Percentiles rank a stretch among this genome's conserved stretches.
These are phyloP conservation scores for Xylogone sp. DNA, from an alignment of 2,329 filamentous ascomycete genomes.

Conservation along the genomic window DNA sequence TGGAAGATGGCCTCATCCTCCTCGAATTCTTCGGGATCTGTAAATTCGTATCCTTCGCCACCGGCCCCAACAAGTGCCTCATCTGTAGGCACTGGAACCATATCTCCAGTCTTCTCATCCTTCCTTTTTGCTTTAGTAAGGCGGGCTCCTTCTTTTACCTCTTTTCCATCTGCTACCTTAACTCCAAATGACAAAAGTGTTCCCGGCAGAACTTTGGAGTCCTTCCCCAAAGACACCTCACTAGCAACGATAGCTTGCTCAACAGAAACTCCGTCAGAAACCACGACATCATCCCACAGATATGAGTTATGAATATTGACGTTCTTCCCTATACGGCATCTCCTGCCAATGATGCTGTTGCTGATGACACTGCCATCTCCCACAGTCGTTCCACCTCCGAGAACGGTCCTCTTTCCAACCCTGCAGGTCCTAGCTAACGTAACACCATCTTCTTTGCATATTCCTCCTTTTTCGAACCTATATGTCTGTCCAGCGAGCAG, in stretches of 20 bases:
- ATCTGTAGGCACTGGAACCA: conserved; percentile 38
- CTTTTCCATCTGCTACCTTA: conserved; percentile 59
- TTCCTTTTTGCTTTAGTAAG: conserved; percentile 37
- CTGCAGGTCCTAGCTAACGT: conserved; percentile 68
- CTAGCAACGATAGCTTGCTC: conserved; percentile 73
- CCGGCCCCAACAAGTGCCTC: conserved; percentile 50
- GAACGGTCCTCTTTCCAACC: conserved; percentile 64
- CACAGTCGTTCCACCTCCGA: conserved; percentile 74
- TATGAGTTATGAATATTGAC: conserved; percentile 76
- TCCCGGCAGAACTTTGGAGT: conserved; percentile 65
- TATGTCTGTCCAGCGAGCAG: conserved; percentile 75
- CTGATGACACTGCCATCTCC: conserved; percentile 67
- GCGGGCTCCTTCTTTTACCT: conserved; percentile 31
- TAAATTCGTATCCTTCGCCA: conserved; percentile 61
- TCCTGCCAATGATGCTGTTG: conserved; percentile 76
- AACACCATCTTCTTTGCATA: conserved; percentile 78
- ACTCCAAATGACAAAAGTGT: conserved; percentile 79
- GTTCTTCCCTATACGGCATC: conserved; percentile 83
- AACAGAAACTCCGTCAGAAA: conserved; percentile 72
- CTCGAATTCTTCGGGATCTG: conserved; percentile 55
- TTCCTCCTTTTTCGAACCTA: conserved; percentile 61
- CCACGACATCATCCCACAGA: conserved; percentile 79
- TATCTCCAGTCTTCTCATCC: conserved; percentile 29
- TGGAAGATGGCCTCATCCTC: conserved; percentile 58
- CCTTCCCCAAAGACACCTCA: conserved; percentile 66